Base-by-base conservation (phyloP, 805 yeast species). In the Lipomyces starkeyi region DNA sequence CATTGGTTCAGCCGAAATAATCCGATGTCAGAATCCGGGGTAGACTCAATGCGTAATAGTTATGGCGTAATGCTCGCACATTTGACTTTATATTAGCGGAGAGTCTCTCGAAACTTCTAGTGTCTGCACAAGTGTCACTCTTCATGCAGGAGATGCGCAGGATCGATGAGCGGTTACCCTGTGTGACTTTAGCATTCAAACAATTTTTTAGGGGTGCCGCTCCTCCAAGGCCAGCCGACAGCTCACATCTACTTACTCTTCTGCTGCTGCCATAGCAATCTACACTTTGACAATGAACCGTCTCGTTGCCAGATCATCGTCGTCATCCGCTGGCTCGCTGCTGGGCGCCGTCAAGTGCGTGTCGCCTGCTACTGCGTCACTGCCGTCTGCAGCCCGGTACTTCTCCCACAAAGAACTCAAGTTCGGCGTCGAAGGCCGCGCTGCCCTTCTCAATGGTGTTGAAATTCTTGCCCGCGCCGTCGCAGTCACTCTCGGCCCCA, bases 391-490 rank as follows among this genome's bases (percentile, higher is more conserved):
- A 5, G 4, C 9, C 56, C 61, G 72, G 20, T 61, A 53, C 58
- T 65, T 52, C 40, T 69, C 72, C 14, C 97, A 93, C 87, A 95
- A 95, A 83, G 98, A 94, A 79, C 86, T 94, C 78, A 92, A 91
- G 82, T 95, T 95, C 78, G 98, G 98, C 69, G 97, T 94, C 70
- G 97, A 93, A 79, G 98, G 97, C 74, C 88, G 99, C 81, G 97
- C 98, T 61, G 92, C 98, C 55, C 83, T 94, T 22, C 83, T 95
- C 74, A 90, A 87, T 78, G 99, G 99, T 82, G 98, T 96, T 65
- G 95, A 93, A 78, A 89, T 92, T 62, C 86, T 94, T 74, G 98
- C 98, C 61, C 93, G 91, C 77, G 98, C 99, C 27, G 99, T 94
- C 61, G 88, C 97, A 49, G 97, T 96, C 63, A 95, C 99, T 52